phyloP scores from a whole-genome alignment of 805 yeast genomes.

The Candida pini region DNA sequence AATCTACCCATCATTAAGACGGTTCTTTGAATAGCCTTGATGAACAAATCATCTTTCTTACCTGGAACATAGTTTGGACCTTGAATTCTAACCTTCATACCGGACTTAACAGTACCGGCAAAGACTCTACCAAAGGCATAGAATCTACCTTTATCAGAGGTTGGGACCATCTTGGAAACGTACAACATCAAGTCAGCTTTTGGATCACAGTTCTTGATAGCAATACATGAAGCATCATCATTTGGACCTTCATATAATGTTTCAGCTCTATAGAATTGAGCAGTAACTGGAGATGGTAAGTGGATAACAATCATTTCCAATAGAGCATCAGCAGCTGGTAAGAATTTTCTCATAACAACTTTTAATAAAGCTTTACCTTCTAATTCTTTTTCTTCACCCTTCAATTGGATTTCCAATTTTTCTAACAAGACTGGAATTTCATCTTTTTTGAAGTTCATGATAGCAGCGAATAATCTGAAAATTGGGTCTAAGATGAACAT shows the following conservation, averaged over 20 bases:
- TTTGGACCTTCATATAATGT: slow-evolving; percentile 98
- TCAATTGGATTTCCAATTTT: slow-evolving; percentile 89
- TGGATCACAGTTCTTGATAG: slow-evolving; percentile 98
- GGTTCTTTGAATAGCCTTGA: slow-evolving; percentile 98
- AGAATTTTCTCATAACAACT: slow-evolving; percentile 99
- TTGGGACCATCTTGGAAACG: slow-evolving; percentile 99
- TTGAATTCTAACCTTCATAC: slow-evolving; percentile 99
- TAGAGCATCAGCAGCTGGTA: slow-evolving; percentile 99
- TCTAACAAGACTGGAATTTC: slow-evolving; percentile 88
- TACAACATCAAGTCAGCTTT: slow-evolving; percentile 96
- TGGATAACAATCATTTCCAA: slow-evolving; percentile 97
- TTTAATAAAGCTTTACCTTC: slow-evolving; percentile 98
- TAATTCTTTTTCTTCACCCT: slow-evolving; percentile 95
- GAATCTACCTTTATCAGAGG: slow-evolving; percentile 99
- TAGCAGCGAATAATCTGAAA: slow-evolving; percentile 92
- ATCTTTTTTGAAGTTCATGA: slow-evolving; percentile 99
- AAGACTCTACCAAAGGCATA: slow-evolving; percentile 99
- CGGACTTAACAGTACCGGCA: slow-evolving; percentile 98
- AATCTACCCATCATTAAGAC: slow-evolving; percentile 99
- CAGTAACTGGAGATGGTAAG: slow-evolving; percentile 99
- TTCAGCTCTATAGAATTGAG: slow-evolving; percentile 98
- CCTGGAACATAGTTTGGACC: slow-evolving; percentile 99
- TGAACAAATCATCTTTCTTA: slow-evolving; percentile 94
- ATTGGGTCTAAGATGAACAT: slow-evolving; percentile 98
- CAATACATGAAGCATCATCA: slow-evolving; percentile 83